phyloP scores from a whole-genome alignment of 2,329 filamentous ascomycete species.

The Claviceps sorghi region DNA sequence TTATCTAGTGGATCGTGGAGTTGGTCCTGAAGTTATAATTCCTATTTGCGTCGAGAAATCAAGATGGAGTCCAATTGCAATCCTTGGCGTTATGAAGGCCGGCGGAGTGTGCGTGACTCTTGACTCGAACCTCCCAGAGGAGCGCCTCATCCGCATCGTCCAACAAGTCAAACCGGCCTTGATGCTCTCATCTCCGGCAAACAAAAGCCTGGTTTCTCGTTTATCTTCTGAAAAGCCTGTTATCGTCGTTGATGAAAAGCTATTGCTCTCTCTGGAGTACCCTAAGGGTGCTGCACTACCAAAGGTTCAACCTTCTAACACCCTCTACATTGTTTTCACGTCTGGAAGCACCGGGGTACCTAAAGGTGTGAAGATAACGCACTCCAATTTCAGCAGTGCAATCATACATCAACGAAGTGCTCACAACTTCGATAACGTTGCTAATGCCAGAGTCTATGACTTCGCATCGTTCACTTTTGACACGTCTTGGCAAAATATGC shows the following conservation, averaged over 20 bases:
- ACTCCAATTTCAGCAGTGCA: slow-evolving; percentile 8
- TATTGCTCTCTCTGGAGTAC: not conserved
- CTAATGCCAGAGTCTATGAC: slow-evolving; percentile 9
- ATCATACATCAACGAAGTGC: slow-evolving; percentile 5
- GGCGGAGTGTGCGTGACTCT: slow-evolving; percentile 3
- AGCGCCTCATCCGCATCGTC: slow-evolving; percentile 8
- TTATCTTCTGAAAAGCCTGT: not conserved
- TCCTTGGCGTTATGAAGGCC: slow-evolving; percentile 4
- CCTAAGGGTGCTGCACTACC: slow-evolving; percentile 1
- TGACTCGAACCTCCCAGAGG: slow-evolving; percentile 9
- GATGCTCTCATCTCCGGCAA: slow-evolving; percentile 9
- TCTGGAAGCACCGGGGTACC: slow-evolving; percentile 32
- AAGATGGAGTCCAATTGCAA: slow-evolving; percentile 5
- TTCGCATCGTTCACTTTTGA: slow-evolving; percentile 13
- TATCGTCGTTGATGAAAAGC: slow-evolving; percentile 1
- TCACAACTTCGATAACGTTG: slow-evolving; percentile 4
- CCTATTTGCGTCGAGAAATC: slow-evolving; percentile 8
- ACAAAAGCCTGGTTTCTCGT: slow-evolving; percentile 3
- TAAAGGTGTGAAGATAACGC: slow-evolving; percentile 30
- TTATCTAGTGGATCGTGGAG: slow-evolving; percentile 3
- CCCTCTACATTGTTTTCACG: slow-evolving; percentile 32
- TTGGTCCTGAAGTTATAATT: slow-evolving; percentile 1
- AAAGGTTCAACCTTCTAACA: slow-evolving; percentile 4
- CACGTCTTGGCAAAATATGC: slow-evolving; percentile 9
- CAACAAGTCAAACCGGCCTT: slow-evolving; percentile 7